A percentile compares a stretch with the other conserved stretches of the same genome.
Evolutionary conservation across 2,329 filamentous ascomycete genomes (phyloP).

Genomic region (Trichoderma afroharzianum): DNA sequence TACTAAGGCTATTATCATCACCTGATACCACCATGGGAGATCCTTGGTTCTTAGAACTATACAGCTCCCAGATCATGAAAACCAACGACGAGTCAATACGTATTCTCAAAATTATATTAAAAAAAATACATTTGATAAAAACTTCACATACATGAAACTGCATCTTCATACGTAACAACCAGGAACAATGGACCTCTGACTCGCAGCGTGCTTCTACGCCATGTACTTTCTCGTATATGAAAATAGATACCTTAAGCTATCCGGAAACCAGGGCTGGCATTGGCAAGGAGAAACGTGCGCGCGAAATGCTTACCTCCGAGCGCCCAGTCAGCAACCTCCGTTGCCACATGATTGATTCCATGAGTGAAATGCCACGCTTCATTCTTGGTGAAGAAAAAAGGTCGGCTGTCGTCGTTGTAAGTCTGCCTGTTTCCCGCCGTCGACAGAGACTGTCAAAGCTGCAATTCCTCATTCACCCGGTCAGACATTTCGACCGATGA

Average conservation of each 20-base stretch:
- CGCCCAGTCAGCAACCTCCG: not conserved
- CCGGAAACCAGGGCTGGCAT: too few species aligned
- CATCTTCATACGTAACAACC: not conserved
- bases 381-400: too few species aligned
- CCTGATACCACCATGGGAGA: not conserved
- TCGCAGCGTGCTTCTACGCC: not conserved
- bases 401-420: too few species aligned
- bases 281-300: too few species aligned
- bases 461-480: too few species aligned
- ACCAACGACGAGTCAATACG: not conserved
- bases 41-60: not conserved
- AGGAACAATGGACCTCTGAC: not conserved
- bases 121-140: not conserved
- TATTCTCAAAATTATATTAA: not conserved
- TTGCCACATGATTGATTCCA: too few species aligned
- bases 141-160: not conserved
- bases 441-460: not conserved
- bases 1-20: not conserved
- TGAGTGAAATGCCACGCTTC: too few species aligned
- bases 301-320: not conserved
- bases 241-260: too few species aligned
- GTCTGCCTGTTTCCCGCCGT: not conserved
- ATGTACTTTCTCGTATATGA: not conserved
- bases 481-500: too few species aligned
- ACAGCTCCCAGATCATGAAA: not conserved